These are phyloP conservation scores for Encephalitozoon romaleae DNA, from an alignment of 371 early-diverging fungal genomes.

Conservation along the genomic window DNA sequence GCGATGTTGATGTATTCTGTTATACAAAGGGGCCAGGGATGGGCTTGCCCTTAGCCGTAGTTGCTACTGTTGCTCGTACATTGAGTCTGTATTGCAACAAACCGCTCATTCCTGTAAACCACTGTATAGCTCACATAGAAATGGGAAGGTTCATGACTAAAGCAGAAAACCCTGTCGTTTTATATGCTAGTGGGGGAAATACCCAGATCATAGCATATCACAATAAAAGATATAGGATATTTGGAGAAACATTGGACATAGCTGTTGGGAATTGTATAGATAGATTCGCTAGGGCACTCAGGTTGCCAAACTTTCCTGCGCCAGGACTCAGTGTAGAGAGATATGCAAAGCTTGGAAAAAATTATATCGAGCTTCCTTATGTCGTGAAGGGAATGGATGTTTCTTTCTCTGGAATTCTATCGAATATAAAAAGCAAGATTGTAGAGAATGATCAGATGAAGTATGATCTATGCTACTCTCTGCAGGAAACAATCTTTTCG, in stretches of 20 bases:
- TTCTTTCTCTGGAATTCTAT: conserved; percentile 89
- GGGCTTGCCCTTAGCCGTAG: conserved; percentile 82
- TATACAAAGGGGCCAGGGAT: conserved; percentile 98
- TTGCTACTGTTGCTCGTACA: conserved; percentile 85
- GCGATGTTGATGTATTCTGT: conserved; percentile 79
- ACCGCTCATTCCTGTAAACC: conserved; percentile 92
- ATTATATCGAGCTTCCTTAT: conserved; percentile 81
- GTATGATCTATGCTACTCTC: conserved; percentile 85
- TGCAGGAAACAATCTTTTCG: conserved; percentile 94
- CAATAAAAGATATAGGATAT: conserved; percentile 72
- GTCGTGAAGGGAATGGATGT: conserved; percentile 99
- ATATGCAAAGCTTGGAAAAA: conserved; percentile 74
- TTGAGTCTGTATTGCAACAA: conserved; percentile 77
- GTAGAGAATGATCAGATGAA: conserved; percentile 61
- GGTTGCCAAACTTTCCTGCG: conserved; percentile 84
- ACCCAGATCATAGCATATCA: conserved; percentile 97
- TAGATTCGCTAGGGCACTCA: conserved; percentile 83
- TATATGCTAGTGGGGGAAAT: conserved; percentile 98
- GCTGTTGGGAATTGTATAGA: conserved; percentile 97
- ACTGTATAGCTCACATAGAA: conserved; percentile 96
- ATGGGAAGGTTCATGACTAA: conserved; percentile 96
- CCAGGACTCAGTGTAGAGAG: conserved; percentile 97
- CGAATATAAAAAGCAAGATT: conserved; percentile 69
- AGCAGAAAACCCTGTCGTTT: conserved; percentile 84
- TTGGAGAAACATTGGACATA: conserved; percentile 97